A percentile compares a stretch with the other conserved stretches of the same genome.
Evolutionary conservation across 352 stramenopile genomes (phyloP).

Genomic region (Thalassiosira delicatula): DNA sequence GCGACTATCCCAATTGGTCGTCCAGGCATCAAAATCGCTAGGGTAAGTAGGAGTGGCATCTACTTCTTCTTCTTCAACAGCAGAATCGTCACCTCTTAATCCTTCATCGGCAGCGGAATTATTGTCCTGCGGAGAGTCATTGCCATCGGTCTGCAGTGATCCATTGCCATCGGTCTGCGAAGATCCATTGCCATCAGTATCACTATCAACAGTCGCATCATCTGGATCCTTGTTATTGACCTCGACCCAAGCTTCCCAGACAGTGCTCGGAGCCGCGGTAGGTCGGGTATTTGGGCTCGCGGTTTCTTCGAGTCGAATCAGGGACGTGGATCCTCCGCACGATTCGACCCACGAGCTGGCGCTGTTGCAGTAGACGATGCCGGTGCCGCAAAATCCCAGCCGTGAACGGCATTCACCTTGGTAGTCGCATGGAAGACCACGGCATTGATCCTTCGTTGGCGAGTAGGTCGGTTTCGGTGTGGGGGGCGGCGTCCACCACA

Average conservation of each 20-base stretch:
- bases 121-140: too few species aligned
- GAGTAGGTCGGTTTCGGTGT: constrained; percentile 40
- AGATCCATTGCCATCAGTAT: constrained; percentile 20
- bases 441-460: constrained; percentile 59
- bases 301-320: constrained; percentile 21
- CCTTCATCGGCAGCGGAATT: background rate
- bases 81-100: background rate
- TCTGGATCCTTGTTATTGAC: background rate
- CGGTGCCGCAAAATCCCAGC: constrained; percentile 60
- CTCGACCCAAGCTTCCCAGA: constrained; percentile 42
- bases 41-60: background rate
- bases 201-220: constrained; percentile 16
- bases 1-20: constrained; percentile 16
- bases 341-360: constrained; percentile 43
- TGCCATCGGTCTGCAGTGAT: too few species aligned
- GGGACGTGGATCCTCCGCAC: constrained; percentile 21
- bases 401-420: constrained; percentile 53
- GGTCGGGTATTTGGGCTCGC: constrained; percentile 13
- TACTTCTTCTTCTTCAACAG: background rate
- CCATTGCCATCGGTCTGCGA: background rate
- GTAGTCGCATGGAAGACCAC: constrained; percentile 55
- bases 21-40: constrained; percentile 22
- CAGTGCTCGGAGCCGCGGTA: constrained; percentile 9
- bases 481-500: constrained; percentile 32
- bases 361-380: constrained; percentile 59